phyloP scores from a whole-genome alignment of 169 alveolate species.

The Miamiensis avidus region DNA sequence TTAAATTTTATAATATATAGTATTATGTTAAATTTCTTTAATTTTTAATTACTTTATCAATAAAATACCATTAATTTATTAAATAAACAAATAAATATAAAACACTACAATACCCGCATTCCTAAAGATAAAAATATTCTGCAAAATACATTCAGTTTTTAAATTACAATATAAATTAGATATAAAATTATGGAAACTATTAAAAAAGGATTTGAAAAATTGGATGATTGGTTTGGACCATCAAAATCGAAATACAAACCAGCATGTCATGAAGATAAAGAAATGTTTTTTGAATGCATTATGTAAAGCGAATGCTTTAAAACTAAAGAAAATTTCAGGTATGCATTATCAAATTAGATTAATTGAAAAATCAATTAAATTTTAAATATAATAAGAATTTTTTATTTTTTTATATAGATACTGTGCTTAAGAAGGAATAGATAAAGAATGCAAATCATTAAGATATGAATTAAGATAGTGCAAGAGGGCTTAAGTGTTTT shows the following conservation, averaged over 20 bases:
- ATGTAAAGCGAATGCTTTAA: constrained; percentile 41
- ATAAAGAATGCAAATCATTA: constrained; percentile 47
- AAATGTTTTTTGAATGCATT: constrained; percentile 48
- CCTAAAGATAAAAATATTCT: too few species aligned
- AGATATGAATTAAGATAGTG: constrained; percentile 46
- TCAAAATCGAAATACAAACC: constrained; percentile 28
- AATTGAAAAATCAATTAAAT: too few species aligned
- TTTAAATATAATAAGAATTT: too few species aligned
- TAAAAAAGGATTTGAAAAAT: constrained; percentile 23
- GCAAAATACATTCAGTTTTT: too few species aligned
- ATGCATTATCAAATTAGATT: too few species aligned
- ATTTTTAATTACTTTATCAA: too few species aligned
- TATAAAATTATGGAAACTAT: constrained; percentile 1
- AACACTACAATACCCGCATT: too few species aligned
- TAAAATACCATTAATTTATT: too few species aligned
- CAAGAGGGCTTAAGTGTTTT: constrained; percentile 43
- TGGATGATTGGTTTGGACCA: constrained; percentile 39
- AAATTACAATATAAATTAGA: too few species aligned
- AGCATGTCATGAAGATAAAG: constrained; percentile 44
- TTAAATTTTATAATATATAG: too few species aligned
- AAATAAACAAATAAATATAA: too few species aligned
- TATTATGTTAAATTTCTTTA: too few species aligned
- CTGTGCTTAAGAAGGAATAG: constrained; percentile 38
- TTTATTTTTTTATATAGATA: constrained; percentile 1
- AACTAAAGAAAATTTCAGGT: constrained; percentile 35